Conservation (phyloP, 257 asterid species). For the Prunella vulgaris region DNA sequence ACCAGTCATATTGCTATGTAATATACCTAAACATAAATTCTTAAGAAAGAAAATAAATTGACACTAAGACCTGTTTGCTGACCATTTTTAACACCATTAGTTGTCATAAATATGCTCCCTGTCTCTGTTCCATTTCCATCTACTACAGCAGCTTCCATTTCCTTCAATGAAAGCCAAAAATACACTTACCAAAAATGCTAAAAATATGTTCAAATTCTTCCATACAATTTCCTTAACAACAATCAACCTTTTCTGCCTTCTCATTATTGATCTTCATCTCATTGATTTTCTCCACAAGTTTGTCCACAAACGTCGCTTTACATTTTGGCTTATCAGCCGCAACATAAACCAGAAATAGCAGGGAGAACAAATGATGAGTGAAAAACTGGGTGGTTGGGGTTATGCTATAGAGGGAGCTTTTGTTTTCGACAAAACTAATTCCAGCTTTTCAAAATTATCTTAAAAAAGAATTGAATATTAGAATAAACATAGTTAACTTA, state of each 20-base stretch:
- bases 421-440: slow-evolving; percentile 24
- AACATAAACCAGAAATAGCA: slow-evolving; percentile 22
- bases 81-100: slow-evolving; percentile 78
- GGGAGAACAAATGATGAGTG: neutral
- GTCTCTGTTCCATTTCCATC: slow-evolving; percentile 95
- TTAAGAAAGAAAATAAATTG: neutral
- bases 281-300: slow-evolving; percentile 64
- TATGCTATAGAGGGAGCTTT: slow-evolving; percentile 31
- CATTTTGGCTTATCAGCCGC: slow-evolving; percentile 47
- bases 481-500: too few relatives aligned
- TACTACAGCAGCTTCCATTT: slow-evolving; percentile 80
- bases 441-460: too few relatives aligned
- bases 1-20: neutral
- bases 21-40: neutral
- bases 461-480: too few relatives aligned
- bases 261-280: slow-evolving; percentile 80
- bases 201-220: neutral
- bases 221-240: neutral
- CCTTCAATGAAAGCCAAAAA: slow-evolving; percentile 36
- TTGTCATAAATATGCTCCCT: too few relatives aligned
- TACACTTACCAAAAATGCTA: neutral
- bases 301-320: slow-evolving; percentile 65
- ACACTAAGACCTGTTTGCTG: slow-evolving; percentile 75
- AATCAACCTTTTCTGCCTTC: slow-evolving; percentile 62
- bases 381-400: neutral